A percentile compares a stretch with the other conserved stretches of the same genome.
Evolutionary conservation across 1,139 yeast genomes (phyloP).

Genomic region (Pichia inconspicua): DNA sequence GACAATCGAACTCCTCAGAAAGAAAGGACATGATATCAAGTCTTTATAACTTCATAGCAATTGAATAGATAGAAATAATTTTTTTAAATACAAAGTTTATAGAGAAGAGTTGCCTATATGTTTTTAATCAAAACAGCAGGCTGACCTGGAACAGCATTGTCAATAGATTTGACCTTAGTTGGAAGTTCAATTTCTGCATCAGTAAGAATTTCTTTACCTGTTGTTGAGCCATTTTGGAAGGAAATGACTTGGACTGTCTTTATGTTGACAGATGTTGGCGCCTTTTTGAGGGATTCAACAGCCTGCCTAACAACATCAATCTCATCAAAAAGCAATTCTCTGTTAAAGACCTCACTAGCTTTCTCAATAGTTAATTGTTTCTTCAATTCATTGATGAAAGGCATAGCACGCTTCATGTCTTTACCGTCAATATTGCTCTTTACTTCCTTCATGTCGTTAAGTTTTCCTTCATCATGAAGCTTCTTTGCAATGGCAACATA

Average conservation of each 20-base stretch:
- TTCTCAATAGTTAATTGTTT: slow-evolving; percentile 64
- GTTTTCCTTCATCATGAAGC: slow-evolving; percentile 55
- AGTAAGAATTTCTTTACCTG: slow-evolving; percentile 58
- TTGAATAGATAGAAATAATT: neutral
- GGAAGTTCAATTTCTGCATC: slow-evolving; percentile 65
- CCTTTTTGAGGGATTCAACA: slow-evolving; percentile 48
- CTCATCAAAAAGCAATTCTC: slow-evolving; percentile 81
- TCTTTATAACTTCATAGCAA: slow-evolving; percentile 16
- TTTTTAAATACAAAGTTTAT: neutral
- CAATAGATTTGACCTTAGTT: slow-evolving; percentile 61
- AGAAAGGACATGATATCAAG: slow-evolving; percentile 35
- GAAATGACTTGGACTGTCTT: slow-evolving; percentile 52
- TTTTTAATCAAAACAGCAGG: slow-evolving; percentile 82
- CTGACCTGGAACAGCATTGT: slow-evolving; percentile 83
- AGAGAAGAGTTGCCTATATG: slow-evolving; percentile 5
- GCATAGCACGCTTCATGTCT: slow-evolving; percentile 96
- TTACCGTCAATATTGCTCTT: slow-evolving; percentile 55
- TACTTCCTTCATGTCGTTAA: slow-evolving; percentile 54
- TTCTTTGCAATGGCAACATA: slow-evolving; percentile 81
- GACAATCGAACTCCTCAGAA: slow-evolving; percentile 58
- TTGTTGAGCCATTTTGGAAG: slow-evolving; percentile 47
- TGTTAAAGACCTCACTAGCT: slow-evolving; percentile 73
- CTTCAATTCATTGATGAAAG: slow-evolving; percentile 80
- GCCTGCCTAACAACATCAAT: slow-evolving; percentile 51
- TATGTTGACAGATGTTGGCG: slow-evolving; percentile 58